Base-by-base conservation (phyloP, 805 yeast species). In the Saturnispora sanitii region DNA sequence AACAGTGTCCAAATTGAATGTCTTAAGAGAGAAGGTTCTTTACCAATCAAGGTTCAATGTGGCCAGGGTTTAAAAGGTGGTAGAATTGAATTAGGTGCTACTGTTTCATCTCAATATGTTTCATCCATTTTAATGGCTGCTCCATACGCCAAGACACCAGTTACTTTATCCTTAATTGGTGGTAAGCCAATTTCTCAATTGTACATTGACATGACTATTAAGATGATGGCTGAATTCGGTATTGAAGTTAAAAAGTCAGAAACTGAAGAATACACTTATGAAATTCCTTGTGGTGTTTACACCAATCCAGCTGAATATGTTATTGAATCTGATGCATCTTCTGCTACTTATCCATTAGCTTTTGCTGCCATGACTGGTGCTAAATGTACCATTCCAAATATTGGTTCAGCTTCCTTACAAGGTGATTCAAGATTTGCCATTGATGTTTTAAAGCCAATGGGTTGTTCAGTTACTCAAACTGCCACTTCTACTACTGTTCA, bases 361-460 rank as follows among this genome's bases (percentile, higher is more conserved):
- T 85, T 83, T 65, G 97, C 98, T 42, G 98, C 98, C 9, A 67
- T 92, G 67, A 86, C 95, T 1, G 96, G 97, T 21, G 77, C 95
- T 5, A 77, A 86, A 8, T 86, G 94, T 48, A 86, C 95, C 1
- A 74, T 92, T 50, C 97, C 98, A 43, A 90, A 86, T 58, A 90
- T 92, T 58, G 98, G 98, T 4, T 78, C 79, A 12, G 66, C 82
- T 36, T 90, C 97, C 0, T 68, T 92, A 50, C 98, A 92, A 64
- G 98, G 98, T 45, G 98, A 92, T 64, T 96, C 98, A 2, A 73
- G 88, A 55, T 92, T 92, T 63, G 98, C 97, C 2, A 80, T 77
- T 28, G 96, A 88, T 54, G 96, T 92, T 5, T 69, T 92, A 57
- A 70, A 65, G 49, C 95, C 96, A 41, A 92, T 92, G 98, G 98